Evolutionary conservation across 345 rosid species (phyloP), one percentile per base, ranked within the genome.

Genomic region (Xanthoceras sorbifolium): DNA sequence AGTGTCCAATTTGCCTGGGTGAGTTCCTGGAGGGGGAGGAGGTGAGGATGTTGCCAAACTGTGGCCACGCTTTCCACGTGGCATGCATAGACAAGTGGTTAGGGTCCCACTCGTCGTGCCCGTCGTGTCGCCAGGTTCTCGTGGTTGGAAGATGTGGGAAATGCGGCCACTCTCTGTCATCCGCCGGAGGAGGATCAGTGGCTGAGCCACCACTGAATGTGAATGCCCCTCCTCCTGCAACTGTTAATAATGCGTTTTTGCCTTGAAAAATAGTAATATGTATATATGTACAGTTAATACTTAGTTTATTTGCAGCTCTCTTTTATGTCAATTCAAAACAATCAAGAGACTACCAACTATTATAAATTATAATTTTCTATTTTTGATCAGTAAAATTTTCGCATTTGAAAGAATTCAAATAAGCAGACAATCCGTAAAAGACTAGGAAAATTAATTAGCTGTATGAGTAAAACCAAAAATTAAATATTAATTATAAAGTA

Each of bases 31-130:
- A 82, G 8, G 92, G 95, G 0, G 90, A 88, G 32, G 90, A 86
- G 44, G 78, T 91, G 46, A 82, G 93, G 34, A 83, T 89, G 31
- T 69, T 91, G 80, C 93, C 91, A 2, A 88, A 78, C 36, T 91
- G 95, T 65, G 86, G 90, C 0, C 95, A 91, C 34, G 86, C 78
- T 0, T 91, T 91, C 76, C 93, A 91, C 71, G 84, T 89, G 64
- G 77, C 44, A 26, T 91, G 95, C 77, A 83, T 91, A 7, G 93
- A 91, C 85, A 85, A 79, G 67, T 91, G 95, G 95, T 84, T 91
- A 0, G 80, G 83, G 5, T 82, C 90, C 4, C 86, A 87, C 75
- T 88, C 93, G 0, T 86, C 92, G 0, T 89, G 95, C 50, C 95
- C 95, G 12, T 91, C 92, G 3, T 91, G 96, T 83, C 93, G 92